phyloP scores from a whole-genome alignment of 176 grass and related monocot genomes.

The Oryza rufipogon region DNA sequence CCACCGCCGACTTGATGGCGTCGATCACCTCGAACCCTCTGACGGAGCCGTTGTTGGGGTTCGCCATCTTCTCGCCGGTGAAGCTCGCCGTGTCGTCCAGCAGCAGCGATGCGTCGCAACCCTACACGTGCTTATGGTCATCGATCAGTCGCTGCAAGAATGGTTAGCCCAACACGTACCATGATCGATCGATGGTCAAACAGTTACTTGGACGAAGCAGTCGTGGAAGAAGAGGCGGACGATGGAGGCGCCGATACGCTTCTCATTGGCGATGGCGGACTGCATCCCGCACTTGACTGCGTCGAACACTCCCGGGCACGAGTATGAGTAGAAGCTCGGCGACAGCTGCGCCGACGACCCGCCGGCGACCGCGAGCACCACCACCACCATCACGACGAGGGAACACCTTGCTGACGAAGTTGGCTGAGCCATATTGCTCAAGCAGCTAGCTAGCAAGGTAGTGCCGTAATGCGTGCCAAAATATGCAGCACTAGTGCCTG shows the following conservation, averaged over 20 bases:
- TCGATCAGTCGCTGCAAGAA: no score
- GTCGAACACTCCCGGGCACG: constrained; percentile 57
- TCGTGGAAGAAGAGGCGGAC: constrained; percentile 93
- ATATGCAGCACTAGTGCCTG: no score
- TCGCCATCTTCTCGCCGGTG: constrained; percentile 69
- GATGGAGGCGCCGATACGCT: constrained; percentile 79
- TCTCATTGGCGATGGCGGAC: constrained; percentile 56
- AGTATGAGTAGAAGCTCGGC: constrained; percentile 56
- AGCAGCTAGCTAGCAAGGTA: background rate
- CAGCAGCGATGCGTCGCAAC: constrained; percentile 81
- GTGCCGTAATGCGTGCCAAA: no score
- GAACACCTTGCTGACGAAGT: no score
- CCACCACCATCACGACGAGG: background rate
- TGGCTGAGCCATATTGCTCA: background rate
- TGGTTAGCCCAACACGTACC: no score
- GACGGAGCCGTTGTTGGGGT: constrained; percentile 58
- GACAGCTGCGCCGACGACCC: constrained; percentile 50
- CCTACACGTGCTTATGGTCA: constrained; percentile 7
- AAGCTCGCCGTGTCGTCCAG: constrained; percentile 67
- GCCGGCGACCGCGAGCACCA: background rate
- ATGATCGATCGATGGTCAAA: no score
- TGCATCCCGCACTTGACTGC: constrained; percentile 50
- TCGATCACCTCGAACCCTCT: constrained; percentile 86
- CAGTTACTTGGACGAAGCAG: constrained; percentile 53
- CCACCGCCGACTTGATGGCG: constrained; percentile 67